Conservation (phyloP, 805 yeast genomes). For the Zygotorulaspora florentina region DNA sequence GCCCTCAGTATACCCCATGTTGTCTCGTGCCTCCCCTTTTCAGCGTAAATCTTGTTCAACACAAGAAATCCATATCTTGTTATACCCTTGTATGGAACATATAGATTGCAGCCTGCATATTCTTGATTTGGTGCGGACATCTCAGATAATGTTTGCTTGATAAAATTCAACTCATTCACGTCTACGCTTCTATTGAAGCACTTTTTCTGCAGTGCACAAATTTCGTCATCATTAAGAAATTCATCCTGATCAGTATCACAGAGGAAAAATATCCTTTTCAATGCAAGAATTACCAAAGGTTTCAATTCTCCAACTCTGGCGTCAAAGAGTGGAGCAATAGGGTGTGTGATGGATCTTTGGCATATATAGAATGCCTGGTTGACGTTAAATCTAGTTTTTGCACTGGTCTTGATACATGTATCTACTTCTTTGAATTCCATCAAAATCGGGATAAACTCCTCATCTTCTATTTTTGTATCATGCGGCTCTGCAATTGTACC, state of each 20-base stretch:
- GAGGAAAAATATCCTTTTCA: constrained; percentile 75
- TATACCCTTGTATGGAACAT: constrained; percentile 49
- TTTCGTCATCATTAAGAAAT: constrained; percentile 63
- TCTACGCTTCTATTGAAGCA: constrained; percentile 65
- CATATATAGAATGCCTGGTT: constrained; percentile 84
- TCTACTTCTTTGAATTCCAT: constrained; percentile 93
- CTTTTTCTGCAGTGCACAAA: constrained; percentile 61
- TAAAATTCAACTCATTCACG: constrained; percentile 45
- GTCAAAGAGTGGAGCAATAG: constrained; percentile 88
- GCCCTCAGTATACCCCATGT: constrained; percentile 91
- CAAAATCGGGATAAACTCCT: constrained; percentile 80
- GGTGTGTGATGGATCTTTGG: constrained; percentile 88
- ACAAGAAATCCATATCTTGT: constrained; percentile 71
- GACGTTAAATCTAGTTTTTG: constrained; percentile 76
- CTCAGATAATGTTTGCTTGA: constrained; percentile 36
- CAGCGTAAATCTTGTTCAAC: constrained; percentile 78
- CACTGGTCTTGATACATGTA: constrained; percentile 84
- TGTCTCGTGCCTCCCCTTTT: constrained; percentile 91
- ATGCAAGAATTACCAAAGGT: constrained; percentile 69
- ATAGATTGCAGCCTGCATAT: constrained; percentile 39
- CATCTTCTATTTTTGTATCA: constrained; percentile 52
- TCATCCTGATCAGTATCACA: constrained; percentile 93
- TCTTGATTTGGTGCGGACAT: constrained; percentile 19
- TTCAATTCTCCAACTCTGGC: constrained; percentile 83
- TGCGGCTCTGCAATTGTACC: constrained; percentile 21